Evolutionary conservation across 169 alveolate genomes (phyloP), one percentile per base, ranked within the genome.

Genomic region (Fabrea salina): DNA sequence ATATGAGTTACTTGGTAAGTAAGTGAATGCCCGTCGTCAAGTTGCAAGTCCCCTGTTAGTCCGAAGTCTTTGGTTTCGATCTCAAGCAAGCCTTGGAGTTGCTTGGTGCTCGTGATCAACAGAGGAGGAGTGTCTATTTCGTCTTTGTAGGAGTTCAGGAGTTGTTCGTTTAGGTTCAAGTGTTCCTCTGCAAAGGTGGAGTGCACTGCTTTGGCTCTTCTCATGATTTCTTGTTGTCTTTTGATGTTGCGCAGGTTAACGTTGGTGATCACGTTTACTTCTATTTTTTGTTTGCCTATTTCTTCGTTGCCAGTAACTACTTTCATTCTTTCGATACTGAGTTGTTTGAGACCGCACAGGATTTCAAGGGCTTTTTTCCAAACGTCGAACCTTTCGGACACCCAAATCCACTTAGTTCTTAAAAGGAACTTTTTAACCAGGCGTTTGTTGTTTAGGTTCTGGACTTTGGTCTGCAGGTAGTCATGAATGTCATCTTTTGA

Each of bases 11-110:
- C 79, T 56, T 82, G 83, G 71, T 83, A 86, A 49, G 91, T 76
- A 57, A 86, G 82, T 27, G 91, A 81, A 44, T 85, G 88, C 30
- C 94, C 94, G 74, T 84, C 82, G 71, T 89, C 94, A 35, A 80
- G 75, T 32, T 81, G 85, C 39, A 89, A 39, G 74, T 89, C 91
- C 43, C 82, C 88, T 5, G 86, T 80, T 11, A 89, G 80, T 35
- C 81, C 84, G 66, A 86, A 89, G 51, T 89, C 86, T 75, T 82
- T 85, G 43, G 89, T 78, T n/a, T 86, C 51, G 44, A 74, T 84
- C 49, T 82, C 67, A 39, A 90, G 64, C 68, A 82, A 72, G 19
- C 82, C 79, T 7, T 88, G 67, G 3, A 90, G 77, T 64, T 87
- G 91, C 27, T 84, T 75, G 50, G 71, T 80, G 40, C 80, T 80